A percentile compares a stretch with the other conserved stretches of the same genome.
phyloP scores from a whole-genome alignment of 2,329 filamentous ascomycete species.

The Stachybotrys elegans region DNA sequence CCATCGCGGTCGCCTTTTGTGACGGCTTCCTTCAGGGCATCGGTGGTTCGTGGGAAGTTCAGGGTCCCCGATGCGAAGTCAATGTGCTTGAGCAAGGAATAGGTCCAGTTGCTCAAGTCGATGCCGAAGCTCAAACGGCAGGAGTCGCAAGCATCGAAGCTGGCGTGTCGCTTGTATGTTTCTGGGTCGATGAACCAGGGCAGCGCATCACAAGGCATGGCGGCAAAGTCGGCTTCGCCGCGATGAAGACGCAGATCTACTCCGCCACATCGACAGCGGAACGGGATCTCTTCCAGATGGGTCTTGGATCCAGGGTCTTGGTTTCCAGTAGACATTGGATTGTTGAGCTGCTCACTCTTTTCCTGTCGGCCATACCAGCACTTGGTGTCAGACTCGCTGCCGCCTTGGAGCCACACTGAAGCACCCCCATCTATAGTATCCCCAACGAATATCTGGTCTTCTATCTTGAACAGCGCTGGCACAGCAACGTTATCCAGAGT shows the following conservation, averaged over 20 bases:
- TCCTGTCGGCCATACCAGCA: conserved; percentile 19
- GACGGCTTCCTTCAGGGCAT: conserved; percentile 28
- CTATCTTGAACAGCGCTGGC: conserved; percentile 23
- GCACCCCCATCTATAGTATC: conserved; percentile 51
- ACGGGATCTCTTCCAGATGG: conserved; percentile 20
- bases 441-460: conserved; percentile 37
- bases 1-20: conserved; percentile 22
- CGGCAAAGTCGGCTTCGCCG: conserved; percentile 18
- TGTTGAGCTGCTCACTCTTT: conserved; percentile 20
- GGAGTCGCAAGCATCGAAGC: conserved; percentile 41
- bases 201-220: conserved; percentile 24
- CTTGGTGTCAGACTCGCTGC: conserved; percentile 19
- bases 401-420: conserved; percentile 36
- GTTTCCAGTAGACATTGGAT: conserved; percentile 24
- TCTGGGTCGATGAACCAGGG: conserved; percentile 38
- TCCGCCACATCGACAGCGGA: conserved; percentile 42
- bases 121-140: conserved; percentile 36
- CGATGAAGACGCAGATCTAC: conserved; percentile 35
- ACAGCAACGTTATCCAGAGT: conserved; percentile 22
- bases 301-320: conserved; percentile 8
- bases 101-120: conserved; percentile 43
- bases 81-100: conserved; percentile 32
- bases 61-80: conserved; percentile 14
- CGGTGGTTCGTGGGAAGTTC: conserved; percentile 9
- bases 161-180: conserved; percentile 32